Percentiles rank a stretch among this genome's conserved stretches.
Conservation (phyloP, 1,284 basidiomycete species). For the Irpex sp. region DNA sequence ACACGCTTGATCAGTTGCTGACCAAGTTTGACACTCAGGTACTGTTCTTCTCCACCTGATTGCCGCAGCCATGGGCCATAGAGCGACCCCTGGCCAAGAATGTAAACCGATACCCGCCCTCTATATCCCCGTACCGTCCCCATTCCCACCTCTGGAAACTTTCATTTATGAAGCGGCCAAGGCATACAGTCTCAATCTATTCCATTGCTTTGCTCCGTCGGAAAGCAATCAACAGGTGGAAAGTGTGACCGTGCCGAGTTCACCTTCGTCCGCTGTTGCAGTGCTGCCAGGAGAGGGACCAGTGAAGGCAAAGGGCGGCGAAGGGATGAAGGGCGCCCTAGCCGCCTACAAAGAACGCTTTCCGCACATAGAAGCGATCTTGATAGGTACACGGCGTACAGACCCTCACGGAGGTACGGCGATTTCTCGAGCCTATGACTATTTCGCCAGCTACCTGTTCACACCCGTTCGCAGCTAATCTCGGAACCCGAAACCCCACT, state of each 20-base stretch:
- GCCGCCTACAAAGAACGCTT: slow-evolving; percentile 67
- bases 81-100: slow-evolving; percentile 28
- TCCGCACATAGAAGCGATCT: slow-evolving; percentile 71
- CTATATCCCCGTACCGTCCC: slow-evolving; percentile 89
- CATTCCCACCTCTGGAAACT: slow-evolving; percentile 80
- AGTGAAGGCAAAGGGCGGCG: slow-evolving; percentile 50
- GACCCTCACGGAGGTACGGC: slow-evolving; percentile 91
- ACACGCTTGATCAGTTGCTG: neutral
- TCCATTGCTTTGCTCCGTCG: slow-evolving; percentile 46
- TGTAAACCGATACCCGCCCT: slow-evolving; percentile 68
- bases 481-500: slow-evolving; percentile 74
- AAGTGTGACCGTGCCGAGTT: slow-evolving; percentile 36
- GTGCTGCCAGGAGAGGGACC: slow-evolving; percentile 5
- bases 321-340: slow-evolving; percentile 83
- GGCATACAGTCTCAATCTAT: slow-evolving; percentile 81
- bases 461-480: slow-evolving; percentile 42
- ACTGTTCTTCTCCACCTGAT: slow-evolving; percentile 93
- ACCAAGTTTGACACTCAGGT: slow-evolving; percentile 43
- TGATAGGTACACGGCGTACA: slow-evolving; percentile 84
- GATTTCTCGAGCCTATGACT: neutral
- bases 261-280: slow-evolving; percentile 6
- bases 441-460: neutral
- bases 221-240: slow-evolving; percentile 36
- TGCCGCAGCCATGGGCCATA: slow-evolving; percentile 62
- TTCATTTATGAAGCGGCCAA: slow-evolving; percentile 72